Evolutionary conservation across 2,329 filamentous ascomycete species (phyloP).

Genomic region (Anisogramma anomala): DNA sequence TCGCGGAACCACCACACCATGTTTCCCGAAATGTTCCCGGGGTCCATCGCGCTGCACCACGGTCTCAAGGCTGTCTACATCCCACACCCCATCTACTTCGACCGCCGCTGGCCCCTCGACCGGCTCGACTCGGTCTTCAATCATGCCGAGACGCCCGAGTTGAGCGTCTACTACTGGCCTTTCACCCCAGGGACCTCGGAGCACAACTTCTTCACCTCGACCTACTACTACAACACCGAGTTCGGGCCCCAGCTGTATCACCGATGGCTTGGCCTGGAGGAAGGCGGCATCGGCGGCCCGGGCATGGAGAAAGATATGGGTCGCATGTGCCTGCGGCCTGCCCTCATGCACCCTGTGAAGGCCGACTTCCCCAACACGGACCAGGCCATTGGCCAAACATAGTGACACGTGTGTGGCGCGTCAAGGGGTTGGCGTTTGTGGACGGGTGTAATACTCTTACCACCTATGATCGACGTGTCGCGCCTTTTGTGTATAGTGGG

Average conservation of each 20-base stretch:
- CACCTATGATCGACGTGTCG: no score
- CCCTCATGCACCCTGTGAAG: constrained; percentile 57
- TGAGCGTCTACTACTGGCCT: constrained; percentile 29
- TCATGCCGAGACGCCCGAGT: constrained; percentile 41
- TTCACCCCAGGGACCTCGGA: constrained; percentile 38
- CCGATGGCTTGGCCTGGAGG: constrained; percentile 51
- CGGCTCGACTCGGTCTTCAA: constrained; percentile 49
- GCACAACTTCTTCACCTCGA: constrained; percentile 42
- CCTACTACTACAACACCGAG: constrained; percentile 49
- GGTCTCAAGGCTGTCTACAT: constrained; percentile 69
- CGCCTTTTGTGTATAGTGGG: no score
- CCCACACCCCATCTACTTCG: constrained; percentile 69
- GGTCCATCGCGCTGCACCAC: constrained; percentile 61
- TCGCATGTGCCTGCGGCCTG: constrained; percentile 53
- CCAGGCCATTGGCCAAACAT: constrained; percentile 13
- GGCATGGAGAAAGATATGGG: constrained; percentile 25
- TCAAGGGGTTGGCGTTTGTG: no score
- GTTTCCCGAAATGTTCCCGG: constrained; percentile 70
- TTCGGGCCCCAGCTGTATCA: constrained; percentile 48
- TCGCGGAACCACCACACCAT: constrained; percentile 59
- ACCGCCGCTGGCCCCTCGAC: constrained; percentile 54
- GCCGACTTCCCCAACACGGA: constrained; percentile 15
- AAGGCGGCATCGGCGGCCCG: constrained; percentile 41
- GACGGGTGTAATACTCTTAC: no score
- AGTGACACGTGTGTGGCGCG: background rate